A percentile compares a stretch with the other conserved stretches of the same genome.
Conservation (phyloP, 2,329 filamentous ascomycete genomes). For the Metarhizium humberi region DNA sequence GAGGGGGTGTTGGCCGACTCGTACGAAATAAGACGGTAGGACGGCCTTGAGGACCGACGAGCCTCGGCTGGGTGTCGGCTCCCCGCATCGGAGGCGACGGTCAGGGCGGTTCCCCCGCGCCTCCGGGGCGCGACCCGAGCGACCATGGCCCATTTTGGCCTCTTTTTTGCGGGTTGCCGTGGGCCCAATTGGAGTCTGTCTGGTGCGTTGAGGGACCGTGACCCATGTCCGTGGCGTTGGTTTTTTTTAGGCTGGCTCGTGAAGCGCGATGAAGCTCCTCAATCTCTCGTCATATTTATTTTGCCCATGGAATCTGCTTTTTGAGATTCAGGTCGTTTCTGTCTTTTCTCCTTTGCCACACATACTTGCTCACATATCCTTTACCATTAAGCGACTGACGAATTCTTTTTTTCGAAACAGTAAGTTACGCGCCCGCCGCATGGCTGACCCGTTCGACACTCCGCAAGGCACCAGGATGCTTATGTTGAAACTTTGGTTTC, state of each 20-base stretch:
- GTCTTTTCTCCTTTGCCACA: not conserved
- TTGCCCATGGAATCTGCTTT: not conserved
- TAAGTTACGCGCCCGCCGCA: not conserved
- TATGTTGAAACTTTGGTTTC: not conserved
- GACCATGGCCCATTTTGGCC: not conserved
- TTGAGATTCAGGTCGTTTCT: not conserved
- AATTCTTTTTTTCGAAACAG: not conserved
- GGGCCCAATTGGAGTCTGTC: not conserved
- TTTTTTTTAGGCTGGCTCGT: not conserved
- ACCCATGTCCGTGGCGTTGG: not conserved
- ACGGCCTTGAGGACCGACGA: not conserved
- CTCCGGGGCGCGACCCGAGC: not conserved
- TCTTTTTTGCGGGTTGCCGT: not conserved
- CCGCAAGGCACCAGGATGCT: not conserved
- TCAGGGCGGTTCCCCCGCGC: slow-evolving; percentile 4
- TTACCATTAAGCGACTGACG: not conserved
- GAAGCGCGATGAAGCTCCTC: not conserved
- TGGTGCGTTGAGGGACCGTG: no score
- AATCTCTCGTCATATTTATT: not conserved
- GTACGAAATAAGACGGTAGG: no score
- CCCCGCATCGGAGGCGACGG: slow-evolving; percentile 4
- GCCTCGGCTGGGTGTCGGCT: slow-evolving; percentile 6
- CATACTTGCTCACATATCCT: not conserved
- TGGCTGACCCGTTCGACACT: not conserved
- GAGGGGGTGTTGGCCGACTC: no score